A percentile compares a stretch with the other conserved stretches of the same genome.
Evolutionary conservation across 2,329 filamentous ascomycete species (phyloP).

Genomic region (Fusarium hostae): DNA sequence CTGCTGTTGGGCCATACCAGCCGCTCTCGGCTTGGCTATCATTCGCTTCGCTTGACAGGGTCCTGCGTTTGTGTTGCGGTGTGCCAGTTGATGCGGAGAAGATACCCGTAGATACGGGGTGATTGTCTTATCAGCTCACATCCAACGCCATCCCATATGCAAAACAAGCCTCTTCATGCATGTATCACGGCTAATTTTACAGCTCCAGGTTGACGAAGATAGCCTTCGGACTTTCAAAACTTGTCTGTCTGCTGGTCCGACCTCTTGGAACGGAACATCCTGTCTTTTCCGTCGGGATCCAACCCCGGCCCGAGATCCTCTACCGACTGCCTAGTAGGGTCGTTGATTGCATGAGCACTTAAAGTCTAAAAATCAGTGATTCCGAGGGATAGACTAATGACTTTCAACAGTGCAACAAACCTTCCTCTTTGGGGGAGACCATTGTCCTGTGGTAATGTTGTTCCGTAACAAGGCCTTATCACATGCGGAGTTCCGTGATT

Average conservation of each 20-base stretch:
- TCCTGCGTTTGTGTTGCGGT: conserved; percentile 29
- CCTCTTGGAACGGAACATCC: neutral
- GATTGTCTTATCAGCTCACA: conserved; percentile 34
- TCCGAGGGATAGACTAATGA: neutral
- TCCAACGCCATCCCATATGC: neutral
- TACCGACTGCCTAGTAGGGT: conserved; percentile 4
- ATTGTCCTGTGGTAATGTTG: conserved; percentile 1
- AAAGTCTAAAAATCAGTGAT: neutral
- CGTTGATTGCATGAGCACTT: neutral
- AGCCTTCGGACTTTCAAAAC: neutral
- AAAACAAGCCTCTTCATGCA: neutral
- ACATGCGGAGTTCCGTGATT: neutral
- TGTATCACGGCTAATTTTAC: conserved; percentile 1
- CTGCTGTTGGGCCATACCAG: conserved; percentile 24
- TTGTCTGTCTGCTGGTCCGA: neutral
- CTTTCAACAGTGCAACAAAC: conserved; percentile 7
- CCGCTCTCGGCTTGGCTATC: conserved; percentile 28
- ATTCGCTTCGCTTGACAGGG: conserved; percentile 14
- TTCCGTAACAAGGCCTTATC: conserved; percentile 3
- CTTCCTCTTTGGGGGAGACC: conserved; percentile 11
- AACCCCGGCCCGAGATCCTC: conserved; percentile 23
- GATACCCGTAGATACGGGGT: conserved; percentile 6
- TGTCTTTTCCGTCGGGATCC: conserved; percentile 29
- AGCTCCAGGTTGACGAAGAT: neutral
- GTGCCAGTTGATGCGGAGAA: conserved; percentile 21